Percentiles rank a stretch among this genome's conserved stretches.
Conservation (phyloP, 768 basidiomycete genomes). For the Fibroporia radiculosa region DNA sequence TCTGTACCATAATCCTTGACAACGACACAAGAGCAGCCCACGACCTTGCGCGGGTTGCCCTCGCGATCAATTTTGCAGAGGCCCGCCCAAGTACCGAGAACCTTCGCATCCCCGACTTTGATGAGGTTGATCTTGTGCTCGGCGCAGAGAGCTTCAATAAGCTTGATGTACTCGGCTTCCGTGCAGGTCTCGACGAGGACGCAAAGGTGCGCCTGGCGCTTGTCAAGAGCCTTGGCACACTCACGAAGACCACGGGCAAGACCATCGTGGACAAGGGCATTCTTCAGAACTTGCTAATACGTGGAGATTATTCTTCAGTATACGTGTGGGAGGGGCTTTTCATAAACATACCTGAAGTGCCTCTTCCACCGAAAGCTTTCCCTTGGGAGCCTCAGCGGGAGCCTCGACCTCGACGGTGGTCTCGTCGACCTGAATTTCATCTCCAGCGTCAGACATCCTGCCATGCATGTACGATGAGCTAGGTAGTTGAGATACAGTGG, state of each 20-base stretch:
- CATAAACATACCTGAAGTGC: slow-evolving; percentile 65
- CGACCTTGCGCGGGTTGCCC: slow-evolving; percentile 95
- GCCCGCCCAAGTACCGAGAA: slow-evolving; percentile 97
- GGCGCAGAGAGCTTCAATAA: slow-evolving; percentile 98
- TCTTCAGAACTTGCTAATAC: slow-evolving; percentile 93
- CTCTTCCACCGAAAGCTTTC: slow-evolving; percentile 93
- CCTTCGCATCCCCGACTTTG: slow-evolving; percentile 97
- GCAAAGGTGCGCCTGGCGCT: slow-evolving; percentile 96
- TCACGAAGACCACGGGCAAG: slow-evolving; percentile 97
- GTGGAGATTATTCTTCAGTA: background rate
- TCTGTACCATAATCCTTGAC: slow-evolving; percentile 97
- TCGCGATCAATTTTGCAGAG: slow-evolving; percentile 99
- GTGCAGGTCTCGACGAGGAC: slow-evolving; percentile 99
- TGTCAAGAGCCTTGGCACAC: slow-evolving; percentile 96
- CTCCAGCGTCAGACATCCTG: slow-evolving; percentile 98
- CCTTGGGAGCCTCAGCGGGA: slow-evolving; percentile 83
- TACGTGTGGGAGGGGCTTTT: too few relatives aligned
- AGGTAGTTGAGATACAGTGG: too few relatives aligned
- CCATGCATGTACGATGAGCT: slow-evolving; percentile 2
- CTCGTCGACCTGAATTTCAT: slow-evolving; percentile 78
- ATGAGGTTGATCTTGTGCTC: slow-evolving; percentile 99
- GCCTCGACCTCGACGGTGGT: slow-evolving; percentile 68
- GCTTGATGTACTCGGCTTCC: slow-evolving; percentile 99
- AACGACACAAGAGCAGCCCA: slow-evolving; percentile 89
- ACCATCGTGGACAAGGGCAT: slow-evolving; percentile 95